Evolutionary conservation across 495 filamentous ascomycete genomes (phyloP).

Genomic region (Penicillium taxi): DNA sequence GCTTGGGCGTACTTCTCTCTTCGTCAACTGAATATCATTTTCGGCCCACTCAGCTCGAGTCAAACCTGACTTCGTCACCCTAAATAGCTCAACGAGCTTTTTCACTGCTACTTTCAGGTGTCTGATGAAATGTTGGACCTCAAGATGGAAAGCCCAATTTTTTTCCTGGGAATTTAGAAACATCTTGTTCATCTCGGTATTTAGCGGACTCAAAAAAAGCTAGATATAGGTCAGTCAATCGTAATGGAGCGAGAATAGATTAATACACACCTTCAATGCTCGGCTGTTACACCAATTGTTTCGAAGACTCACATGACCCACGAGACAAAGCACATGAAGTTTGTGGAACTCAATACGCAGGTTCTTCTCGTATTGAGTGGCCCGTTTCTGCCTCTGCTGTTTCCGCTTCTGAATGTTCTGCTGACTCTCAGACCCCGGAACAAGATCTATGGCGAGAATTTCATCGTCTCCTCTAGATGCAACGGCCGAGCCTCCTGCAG

Average conservation of each 20-base stretch:
- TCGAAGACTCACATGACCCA: conserved; percentile 63
- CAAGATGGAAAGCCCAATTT: too few species aligned
- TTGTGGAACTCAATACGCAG: conserved; percentile 75
- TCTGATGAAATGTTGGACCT: conserved; percentile 63
- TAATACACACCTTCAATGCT: conserved; percentile 46
- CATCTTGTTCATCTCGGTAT: too few species aligned
- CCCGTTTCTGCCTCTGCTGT: conserved; percentile 53
- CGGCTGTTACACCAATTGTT: conserved; percentile 87
- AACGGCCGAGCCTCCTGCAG: too few species aligned
- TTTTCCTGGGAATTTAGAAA: too few species aligned
- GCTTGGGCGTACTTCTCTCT: conserved; percentile 35
- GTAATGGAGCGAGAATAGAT: background rate
- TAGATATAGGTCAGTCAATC: conserved; percentile 14
- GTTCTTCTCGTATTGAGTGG: conserved; percentile 63
- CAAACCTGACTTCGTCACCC: conserved; percentile 61
- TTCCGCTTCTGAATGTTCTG: too few species aligned
- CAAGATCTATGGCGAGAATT: conserved; percentile 52
- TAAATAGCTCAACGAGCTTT: too few species aligned
- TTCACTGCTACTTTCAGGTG: too few species aligned
- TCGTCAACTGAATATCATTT: conserved; percentile 48
- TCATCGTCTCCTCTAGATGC: conserved; percentile 22
- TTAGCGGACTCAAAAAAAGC: conserved; percentile 46
- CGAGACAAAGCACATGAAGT: conserved; percentile 71
- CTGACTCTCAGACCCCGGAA: conserved; percentile 29
- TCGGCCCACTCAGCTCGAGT: conserved; percentile 65